These are phyloP conservation scores for Sarocladium brachiariae DNA, from an alignment of 2,329 filamentous ascomycete genomes.

Conservation along the genomic window DNA sequence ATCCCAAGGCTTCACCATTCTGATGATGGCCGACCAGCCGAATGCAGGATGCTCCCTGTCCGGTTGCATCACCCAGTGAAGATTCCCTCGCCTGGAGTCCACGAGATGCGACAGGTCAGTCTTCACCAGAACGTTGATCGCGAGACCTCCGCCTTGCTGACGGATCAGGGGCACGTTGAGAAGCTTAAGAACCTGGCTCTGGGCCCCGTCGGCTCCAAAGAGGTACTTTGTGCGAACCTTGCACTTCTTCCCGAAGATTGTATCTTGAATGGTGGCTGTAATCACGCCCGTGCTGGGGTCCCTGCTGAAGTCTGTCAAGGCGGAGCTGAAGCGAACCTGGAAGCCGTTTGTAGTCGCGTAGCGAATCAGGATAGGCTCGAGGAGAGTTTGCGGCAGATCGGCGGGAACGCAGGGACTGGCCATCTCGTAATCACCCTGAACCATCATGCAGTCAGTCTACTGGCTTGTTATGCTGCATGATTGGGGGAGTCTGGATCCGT, in stretches of 20 bases:
- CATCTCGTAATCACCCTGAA: constrained; percentile 33
- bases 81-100: constrained; percentile 44
- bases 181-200: constrained; percentile 30
- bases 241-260: constrained; percentile 29
- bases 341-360: constrained; percentile 30
- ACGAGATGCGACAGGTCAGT: constrained; percentile 44
- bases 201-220: constrained; percentile 46
- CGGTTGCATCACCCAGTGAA: constrained; percentile 55
- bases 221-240: constrained; percentile 43
- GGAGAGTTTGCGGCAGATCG: constrained; percentile 36
- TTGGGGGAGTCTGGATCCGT: no score
- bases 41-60: constrained; percentile 42
- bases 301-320: constrained; percentile 22
- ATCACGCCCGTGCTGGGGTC: constrained; percentile 16
- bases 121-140: constrained; percentile 34
- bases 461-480: no score
- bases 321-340: constrained; percentile 28
- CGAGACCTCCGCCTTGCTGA: constrained; percentile 32
- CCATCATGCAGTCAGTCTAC: no score
- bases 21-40: constrained; percentile 40
- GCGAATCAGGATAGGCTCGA: constrained; percentile 34
- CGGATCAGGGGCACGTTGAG: constrained; percentile 32
- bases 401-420: constrained; percentile 34
- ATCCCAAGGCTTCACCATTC: constrained; percentile 58
- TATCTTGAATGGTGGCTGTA: constrained; percentile 28